A percentile compares a stretch with the other conserved stretches of the same genome.
phyloP scores from a whole-genome alignment of 192 early-diverging fungal species.

The Hyaloraphidium curvatum region DNA sequence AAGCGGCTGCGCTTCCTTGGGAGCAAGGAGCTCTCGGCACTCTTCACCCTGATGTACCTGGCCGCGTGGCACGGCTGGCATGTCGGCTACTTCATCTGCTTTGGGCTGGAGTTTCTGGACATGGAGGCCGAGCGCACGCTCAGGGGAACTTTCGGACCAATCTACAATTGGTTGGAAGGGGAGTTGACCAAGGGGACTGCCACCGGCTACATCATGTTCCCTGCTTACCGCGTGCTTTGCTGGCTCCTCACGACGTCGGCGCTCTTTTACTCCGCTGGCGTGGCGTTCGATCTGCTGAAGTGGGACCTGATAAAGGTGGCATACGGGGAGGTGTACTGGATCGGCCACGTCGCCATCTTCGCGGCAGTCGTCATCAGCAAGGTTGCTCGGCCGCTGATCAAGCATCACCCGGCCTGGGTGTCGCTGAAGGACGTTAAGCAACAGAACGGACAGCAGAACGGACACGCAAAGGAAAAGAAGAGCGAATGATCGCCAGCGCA shows the following conservation, averaged over 20 bases:
- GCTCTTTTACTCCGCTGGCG: not conserved
- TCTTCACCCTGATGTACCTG: slow-evolving; percentile 25
- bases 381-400: too few species aligned
- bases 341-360: too few species aligned
- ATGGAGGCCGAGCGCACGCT: slow-evolving; percentile 25
- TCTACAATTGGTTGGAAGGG: not conserved
- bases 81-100: slow-evolving; percentile 32
- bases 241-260: not conserved
- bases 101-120: slow-evolving; percentile 34
- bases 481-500: too few species aligned
- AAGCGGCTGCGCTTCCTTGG: slow-evolving; percentile 27
- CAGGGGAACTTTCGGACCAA: slow-evolving; percentile 8
- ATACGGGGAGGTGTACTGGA: too few species aligned
- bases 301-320: too few species aligned
- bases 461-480: too few species aligned
- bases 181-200: too few species aligned
- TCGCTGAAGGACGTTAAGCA: too few species aligned
- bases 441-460: too few species aligned
- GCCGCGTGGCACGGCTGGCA: slow-evolving; percentile 45
- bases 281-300: not conserved
- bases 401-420: too few species aligned
- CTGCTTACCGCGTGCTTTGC: not conserved
- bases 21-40: slow-evolving; percentile 30
- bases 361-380: too few species aligned
- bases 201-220: too few species aligned